Conservation (phyloP, 352 stramenopile species). For the Phytopythium helicoides region DNA sequence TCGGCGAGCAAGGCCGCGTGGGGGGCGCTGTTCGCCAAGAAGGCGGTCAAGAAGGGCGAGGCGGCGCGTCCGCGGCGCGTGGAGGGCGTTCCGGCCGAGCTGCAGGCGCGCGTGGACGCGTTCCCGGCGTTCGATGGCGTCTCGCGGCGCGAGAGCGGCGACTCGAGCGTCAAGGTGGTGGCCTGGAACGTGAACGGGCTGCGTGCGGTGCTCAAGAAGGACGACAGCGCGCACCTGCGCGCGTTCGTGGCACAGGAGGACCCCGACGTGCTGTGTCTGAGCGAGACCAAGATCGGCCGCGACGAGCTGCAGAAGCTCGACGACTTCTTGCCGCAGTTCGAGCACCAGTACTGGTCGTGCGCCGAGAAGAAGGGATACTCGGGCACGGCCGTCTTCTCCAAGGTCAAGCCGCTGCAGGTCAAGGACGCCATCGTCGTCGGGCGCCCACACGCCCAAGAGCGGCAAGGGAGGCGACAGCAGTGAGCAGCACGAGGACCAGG, state of each 20-base stretch:
- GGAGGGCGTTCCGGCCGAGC: conserved; percentile 25
- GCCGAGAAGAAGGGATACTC: conserved; percentile 79
- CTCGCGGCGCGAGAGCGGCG: conserved; percentile 10
- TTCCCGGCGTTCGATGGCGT: conserved; percentile 55
- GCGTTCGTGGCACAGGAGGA: conserved; percentile 79
- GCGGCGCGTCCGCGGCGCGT: conserved; percentile 20
- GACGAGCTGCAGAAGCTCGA: conserved; percentile 76
- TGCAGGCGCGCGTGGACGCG: conserved; percentile 45
- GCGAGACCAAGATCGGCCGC: conserved; percentile 80
- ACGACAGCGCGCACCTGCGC: conserved; percentile 60
- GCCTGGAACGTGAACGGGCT: conserved; percentile 87
- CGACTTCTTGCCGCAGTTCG: conserved; percentile 68
- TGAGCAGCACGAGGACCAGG: conserved; percentile 30
- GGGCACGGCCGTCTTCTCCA: conserved; percentile 71
- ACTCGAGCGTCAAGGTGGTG: conserved; percentile 41
- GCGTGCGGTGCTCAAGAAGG: conserved; percentile 69
- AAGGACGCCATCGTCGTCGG: conserved; percentile 62
- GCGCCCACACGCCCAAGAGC: conserved; percentile 28
- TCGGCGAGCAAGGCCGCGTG: conserved; percentile 34
- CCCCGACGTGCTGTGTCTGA: conserved; percentile 80
- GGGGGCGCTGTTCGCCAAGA: conserved; percentile 34
- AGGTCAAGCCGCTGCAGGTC: conserved; percentile 68
- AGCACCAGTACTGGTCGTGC: conserved; percentile 77
- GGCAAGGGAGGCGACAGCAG: conserved; percentile 10
- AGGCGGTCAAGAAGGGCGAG: conserved; percentile 8